Conservation (phyloP, 768 basidiomycete species). For the Russula vinacea region DNA sequence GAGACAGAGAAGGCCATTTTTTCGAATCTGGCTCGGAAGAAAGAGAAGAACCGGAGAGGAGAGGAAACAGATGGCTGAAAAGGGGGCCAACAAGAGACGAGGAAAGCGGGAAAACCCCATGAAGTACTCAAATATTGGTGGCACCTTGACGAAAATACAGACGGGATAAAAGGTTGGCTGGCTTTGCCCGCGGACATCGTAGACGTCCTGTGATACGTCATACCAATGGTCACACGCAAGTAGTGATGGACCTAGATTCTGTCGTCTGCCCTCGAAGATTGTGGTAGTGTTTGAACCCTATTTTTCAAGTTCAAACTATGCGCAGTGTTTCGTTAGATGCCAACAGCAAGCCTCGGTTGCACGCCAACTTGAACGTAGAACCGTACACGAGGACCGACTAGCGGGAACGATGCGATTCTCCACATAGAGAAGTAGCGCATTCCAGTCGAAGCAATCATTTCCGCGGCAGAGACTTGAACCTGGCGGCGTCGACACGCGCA, state of each 20-base stretch:
- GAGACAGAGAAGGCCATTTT: constrained; percentile 39
- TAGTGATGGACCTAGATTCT: too few species aligned
- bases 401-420: not conserved
- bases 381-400: not conserved
- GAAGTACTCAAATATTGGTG: not conserved
- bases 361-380: not conserved
- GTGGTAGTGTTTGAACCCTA: too few species aligned
- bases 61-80: not conserved
- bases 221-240: too few species aligned
- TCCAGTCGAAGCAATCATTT: not conserved
- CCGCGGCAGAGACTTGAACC: not conserved
- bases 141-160: not conserved
- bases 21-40: constrained; percentile 6
- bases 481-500: not conserved
- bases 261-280: too few species aligned
- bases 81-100: not conserved
- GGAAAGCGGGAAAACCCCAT: not conserved
- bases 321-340: too few species aligned
- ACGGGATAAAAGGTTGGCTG: not conserved
- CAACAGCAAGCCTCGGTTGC: not conserved
- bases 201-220: too few species aligned
- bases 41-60: not conserved
- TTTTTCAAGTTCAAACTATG: too few species aligned
- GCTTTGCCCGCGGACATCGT: constrained; percentile 10
- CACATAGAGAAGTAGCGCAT: not conserved